Evolutionary conservation across 208 protist genomes (phyloP).

Genomic region (Trypanosoma scelopori): DNA sequence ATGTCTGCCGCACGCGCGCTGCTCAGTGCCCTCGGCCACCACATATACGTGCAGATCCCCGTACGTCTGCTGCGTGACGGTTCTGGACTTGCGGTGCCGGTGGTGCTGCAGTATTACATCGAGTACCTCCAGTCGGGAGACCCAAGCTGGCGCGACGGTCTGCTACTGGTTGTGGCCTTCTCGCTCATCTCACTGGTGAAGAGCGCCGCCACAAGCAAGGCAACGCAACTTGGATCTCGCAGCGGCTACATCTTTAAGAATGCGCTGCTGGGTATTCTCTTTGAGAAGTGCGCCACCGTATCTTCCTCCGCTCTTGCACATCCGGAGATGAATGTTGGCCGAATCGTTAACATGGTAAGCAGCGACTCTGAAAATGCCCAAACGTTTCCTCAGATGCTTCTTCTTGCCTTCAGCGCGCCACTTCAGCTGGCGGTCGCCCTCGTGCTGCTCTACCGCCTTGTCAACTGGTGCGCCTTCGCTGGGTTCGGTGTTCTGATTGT

Average conservation of each 20-base stretch:
- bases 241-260: constrained; percentile 49
- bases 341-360: constrained; percentile 88
- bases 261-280: constrained; percentile 64
- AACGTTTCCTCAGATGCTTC: constrained; percentile 51
- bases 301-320: constrained; percentile 32
- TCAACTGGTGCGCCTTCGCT: constrained; percentile 71
- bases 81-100: constrained; percentile 46
- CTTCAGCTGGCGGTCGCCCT: constrained; percentile 65
- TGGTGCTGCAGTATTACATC: constrained; percentile 57
- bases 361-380: constrained; percentile 58
- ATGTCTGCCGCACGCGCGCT: constrained; percentile 45
- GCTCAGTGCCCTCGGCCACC: constrained; percentile 29
- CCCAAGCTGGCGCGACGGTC: constrained; percentile 33
- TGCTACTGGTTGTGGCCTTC: constrained; percentile 41
- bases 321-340: constrained; percentile 76
- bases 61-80: constrained; percentile 50
- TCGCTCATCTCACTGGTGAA: constrained; percentile 48
- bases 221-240: constrained; percentile 49
- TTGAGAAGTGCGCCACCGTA: constrained; percentile 77
- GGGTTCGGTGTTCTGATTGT: constrained; percentile 64
- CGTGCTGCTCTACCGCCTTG: constrained; percentile 43
- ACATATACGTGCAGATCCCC: constrained; percentile 40
- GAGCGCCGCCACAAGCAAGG: constrained; percentile 45
- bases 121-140: constrained; percentile 5
- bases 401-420: constrained; percentile 48